Base-by-base conservation (phyloP, 768 basidiomycete species). In the Filobasidium wieringae region DNA sequence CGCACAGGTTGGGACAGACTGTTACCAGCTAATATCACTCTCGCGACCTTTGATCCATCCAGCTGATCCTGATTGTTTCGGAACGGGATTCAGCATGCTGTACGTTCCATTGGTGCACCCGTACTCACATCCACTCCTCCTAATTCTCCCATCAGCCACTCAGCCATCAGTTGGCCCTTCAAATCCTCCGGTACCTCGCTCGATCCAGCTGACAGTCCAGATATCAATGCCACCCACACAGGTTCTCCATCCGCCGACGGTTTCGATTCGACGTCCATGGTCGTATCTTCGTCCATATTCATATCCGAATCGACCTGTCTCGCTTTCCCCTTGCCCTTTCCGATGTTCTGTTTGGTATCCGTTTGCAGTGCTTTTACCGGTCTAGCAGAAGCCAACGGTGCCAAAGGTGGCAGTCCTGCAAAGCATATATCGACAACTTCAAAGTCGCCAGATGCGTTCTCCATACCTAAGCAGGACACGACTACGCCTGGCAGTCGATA, bases 371-470 rank as follows among this genome's bases (percentile, higher is more conserved):
- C 12, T 26, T 29, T 51, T 15, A n/a, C 50, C n/a, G 68, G 55
- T 72, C 63, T 60, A 17, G 31, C 19, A 22, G 14, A 51, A 26
- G 40, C 41, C 15, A 65, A 54, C 11, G 63, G 36, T 24, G 67
- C 65, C 63, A 87, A 83, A 2, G 84, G 82, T 9, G 93, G 85
- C 75, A 93, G 77, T 0, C 84, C 92, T 2, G 91, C 80, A 66
- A 80, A 86, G 73, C 90, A 92, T 8, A 86, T 72, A 73, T 97
- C 93, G 22, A 87, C 80, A 7, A 92, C 91, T 70, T 96, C 88
- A 66, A 97, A 99, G 61, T 95, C 90, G 6, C 95, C 95, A 31
- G 78, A 78, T 2, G 81, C 77, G 0, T 88, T 95, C 73, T 97
- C 95, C 70, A 87, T 84, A 8, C 95, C 95, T 19, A 99, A 79